Base-by-base conservation (phyloP, 495 filamentous ascomycete species). In the Daldinia loculata region DNA sequence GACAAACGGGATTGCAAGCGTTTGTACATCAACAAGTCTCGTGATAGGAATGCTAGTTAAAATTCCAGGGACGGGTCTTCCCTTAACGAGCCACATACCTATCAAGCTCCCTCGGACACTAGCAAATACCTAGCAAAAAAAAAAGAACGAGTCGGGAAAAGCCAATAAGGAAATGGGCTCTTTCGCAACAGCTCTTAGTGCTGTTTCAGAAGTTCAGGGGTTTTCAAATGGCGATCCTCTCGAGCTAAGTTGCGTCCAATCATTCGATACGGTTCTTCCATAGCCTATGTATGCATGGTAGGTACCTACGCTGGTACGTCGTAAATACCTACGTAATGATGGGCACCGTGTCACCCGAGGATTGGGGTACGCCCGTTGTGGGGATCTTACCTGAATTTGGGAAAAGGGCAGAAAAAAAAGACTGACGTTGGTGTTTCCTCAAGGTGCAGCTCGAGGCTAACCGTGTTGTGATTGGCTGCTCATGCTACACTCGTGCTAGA, bases 291-390 rank as follows among this genome's bases (percentile, higher is more conserved):
- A 50, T 19, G 43, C 14, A 24, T 8, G 43, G 15, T 48, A 1
- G 24, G 24, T 52, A 52, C 9, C 24, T 62, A 38, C 17, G 41
- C 41, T 45, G 17, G 41, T 45, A 55, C 45, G 12, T 27, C 48
- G 32, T 64, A 61, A 15, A 43, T 29, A 38, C n/a, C n/a, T n/a
- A n/a, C n/a, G n/a, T n/a, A n/a, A n/a, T 51, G 26, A 65, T 73
- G 65, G 65, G 65, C 15, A 73, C 66, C 57, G 70, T 73, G 66
- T 59, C 61, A 73, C 66, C 70, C 70, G 66, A 73, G 56, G 51
- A 66, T 65, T 53, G 61, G 64, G 59, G 53, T 48, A 38, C 43
- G 43, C 43, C 43, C 43, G 43, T 48, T 39, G 56, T 61, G 64
- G 65, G 61, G 65, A 66, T 57, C 38, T 1, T 0, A 48, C 27